Base-by-base conservation (phyloP, 768 basidiomycete genomes). In the Serendipita sp. region DNA sequence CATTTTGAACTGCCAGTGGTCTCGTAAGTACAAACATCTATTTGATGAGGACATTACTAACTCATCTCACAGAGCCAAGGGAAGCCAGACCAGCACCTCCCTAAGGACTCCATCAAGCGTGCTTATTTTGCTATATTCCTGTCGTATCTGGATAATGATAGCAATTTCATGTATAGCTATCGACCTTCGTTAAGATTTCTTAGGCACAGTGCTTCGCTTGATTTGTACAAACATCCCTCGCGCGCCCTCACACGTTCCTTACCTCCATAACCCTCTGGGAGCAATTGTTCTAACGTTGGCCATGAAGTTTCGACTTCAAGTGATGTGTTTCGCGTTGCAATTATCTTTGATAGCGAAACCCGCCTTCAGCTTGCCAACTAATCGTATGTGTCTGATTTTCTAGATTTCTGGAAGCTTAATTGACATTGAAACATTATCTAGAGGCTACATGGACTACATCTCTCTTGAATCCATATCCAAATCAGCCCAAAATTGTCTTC, bases 1-100 rank as follows among this genome's bases (percentile, higher is more conserved):
- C 66, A 97, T 97, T 68, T 71, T 86, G 68, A 83, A 77, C 67
- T 79, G 84, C 58, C 79, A 81, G 69, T 86, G 84, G 83, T 83
- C 82, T 54, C 81, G 81, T 83, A 71, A 77, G 81, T 80, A 24
- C 4, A n/a, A 51, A 47, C 32, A 30, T 35, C 28, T 45, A 65
- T 8, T 2, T 41, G 66, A 35, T 44, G 15, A 65, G 44, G 13
- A 46, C 45, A 46, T 18, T 62, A 34, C 67, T 16, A 35, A 24
- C 24, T 24, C 18, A 28, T 51, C 45, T 3, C 16, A 54, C 30
- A 54, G 53, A 54, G 32, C 53, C 53, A 15, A 54, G 53, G 30
- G 53, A 54, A 54, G 53, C 53, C 11, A 15, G 53, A 13, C 53
- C 53, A 32, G 53, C 53, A 11, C 53, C 53, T 54, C 16, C 53